Conservation (phyloP, 192 early-diverging fungal species). For the Dissophora ornata region DNA sequence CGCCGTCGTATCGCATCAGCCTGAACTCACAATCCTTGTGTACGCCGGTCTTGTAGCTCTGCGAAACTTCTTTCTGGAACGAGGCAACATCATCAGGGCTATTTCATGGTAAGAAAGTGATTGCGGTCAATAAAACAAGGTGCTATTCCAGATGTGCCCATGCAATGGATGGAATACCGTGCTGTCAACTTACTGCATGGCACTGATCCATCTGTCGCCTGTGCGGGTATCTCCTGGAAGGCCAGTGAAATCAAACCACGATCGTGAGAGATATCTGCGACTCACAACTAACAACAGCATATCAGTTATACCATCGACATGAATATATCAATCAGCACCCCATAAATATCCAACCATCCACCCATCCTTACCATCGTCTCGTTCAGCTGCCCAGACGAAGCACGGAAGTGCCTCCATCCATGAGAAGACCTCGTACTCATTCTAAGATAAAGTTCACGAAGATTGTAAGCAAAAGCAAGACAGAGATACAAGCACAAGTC, state of each 20-base stretch:
- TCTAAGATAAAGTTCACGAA: slow-evolving; percentile 15
- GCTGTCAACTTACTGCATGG: slow-evolving; percentile 55
- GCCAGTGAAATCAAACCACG: slow-evolving; percentile 51
- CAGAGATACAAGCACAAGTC: background rate
- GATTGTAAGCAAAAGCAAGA: background rate
- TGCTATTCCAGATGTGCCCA: no score
- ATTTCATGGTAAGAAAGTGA: background rate
- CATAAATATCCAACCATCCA: no score
- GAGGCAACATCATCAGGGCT: slow-evolving; percentile 49
- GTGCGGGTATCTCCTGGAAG: slow-evolving; percentile 43
- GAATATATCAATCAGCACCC: no score
- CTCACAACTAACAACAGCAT: slow-evolving; percentile 29
- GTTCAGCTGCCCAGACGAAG: slow-evolving; percentile 52
- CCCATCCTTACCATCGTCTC: slow-evolving; percentile 31
- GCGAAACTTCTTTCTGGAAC: slow-evolving; percentile 52
- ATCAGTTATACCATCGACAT: no score
- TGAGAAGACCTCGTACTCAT: slow-evolving; percentile 50
- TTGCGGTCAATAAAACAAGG: no score
- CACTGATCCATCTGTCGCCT: slow-evolving; percentile 49
- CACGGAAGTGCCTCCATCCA: slow-evolving; percentile 54
- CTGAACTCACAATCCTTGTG: slow-evolving; percentile 54
- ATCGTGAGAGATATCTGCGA: slow-evolving; percentile 45
- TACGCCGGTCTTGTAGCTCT: slow-evolving; percentile 51
- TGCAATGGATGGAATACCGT: no score
- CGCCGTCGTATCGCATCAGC: slow-evolving; percentile 50